Base-by-base conservation (phyloP, 2,329 filamentous ascomycete genomes). In the Colletotrichum sp. region DNA sequence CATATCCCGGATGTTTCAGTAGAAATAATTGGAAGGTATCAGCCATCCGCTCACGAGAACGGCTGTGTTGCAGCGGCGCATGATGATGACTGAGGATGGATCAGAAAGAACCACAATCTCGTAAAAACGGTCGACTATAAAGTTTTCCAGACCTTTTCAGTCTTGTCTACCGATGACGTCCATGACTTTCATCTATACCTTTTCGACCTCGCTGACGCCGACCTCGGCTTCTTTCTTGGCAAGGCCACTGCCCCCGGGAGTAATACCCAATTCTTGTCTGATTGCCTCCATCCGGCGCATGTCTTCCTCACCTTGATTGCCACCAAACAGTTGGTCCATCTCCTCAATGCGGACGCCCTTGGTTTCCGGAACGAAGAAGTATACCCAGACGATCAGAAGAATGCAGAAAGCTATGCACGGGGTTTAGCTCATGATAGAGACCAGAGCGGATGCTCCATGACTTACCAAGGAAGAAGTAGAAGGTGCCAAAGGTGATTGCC, bases 351-450 rank as follows among this genome's bases (percentile, higher is more conserved):
- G 90, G 76, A 83, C 84, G 13, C 89, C 90, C 60, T 85, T 87
- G 0, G 91, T 93, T 79, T 93, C 91, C 0, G 91, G 91, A 0
- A 93, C 88, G 68, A 89, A 88, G 78, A 91, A 87, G 76, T 83
- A 89, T 0, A 88, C 88, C 84, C 89, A 91, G 1, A 87, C 73
- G 6, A 87, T 81, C 1, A 86, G 85, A 6, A 90, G 78, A 1
- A 88, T 77, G 76, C 88, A 90, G 77, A 91, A 90, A 3, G 70
- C 70, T 72, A 8, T 28, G 10, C 10, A 9, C 4, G 8, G 24
- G 24, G 43, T 0, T 70, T 30, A 70, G 68, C 16, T 15, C 13
- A 8, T 9, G 10, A 16, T n/a, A 6, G 2, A 12, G 10, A 7
- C 7, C 28, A 15, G 21, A 34, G 5, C 15, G 32, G 4, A 5